Base-by-base conservation (phyloP, 2,329 filamentous ascomycete genomes). In the Stemphylium lycopersici region DNA sequence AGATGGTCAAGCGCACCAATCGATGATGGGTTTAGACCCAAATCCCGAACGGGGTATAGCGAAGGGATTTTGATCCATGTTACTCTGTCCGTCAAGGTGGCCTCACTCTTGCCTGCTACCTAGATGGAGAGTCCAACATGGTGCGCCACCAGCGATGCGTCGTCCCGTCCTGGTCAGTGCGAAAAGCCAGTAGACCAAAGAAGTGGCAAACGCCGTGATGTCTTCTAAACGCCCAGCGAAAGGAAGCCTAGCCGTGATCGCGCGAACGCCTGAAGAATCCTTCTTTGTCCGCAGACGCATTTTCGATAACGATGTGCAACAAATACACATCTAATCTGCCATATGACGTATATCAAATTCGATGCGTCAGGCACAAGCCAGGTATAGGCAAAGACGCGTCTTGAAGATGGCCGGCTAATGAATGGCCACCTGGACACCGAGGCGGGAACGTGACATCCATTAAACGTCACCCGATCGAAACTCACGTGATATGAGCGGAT, bases 111-210 rank as follows among this genome's bases (percentile, higher is more conserved):
- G 6, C 18, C 4, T 11, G 16, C 26, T 36, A 45, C 40, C 47
- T 29, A 31, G 24, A 36, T 45, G 29, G 47, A n/a, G 15, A 43
- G 16, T 26, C 38, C 44, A 53, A 37, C 44, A 48, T n/a, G 50
- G 44, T 42, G 38, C 38, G 37, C 16, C 42, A 24, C 10, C 32
- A 26, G 10, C 16, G 8, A 11, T 12, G 13, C 26, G 29, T 34
- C 24, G 41, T 18, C 6, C 13, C 31, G 31, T 24, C 15, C 31
- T 24, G 41, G 11, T 16, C n/a, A n/a, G 20, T 15, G 10, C 31
- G 13, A 2, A 8, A 34, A 13, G 15, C 31, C 34, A 4, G 8
- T 18, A 24, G 8, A 10, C 6, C 18, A 20, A 16, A 13, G 22
- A 22, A 31, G 15, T 24, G 41, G 6, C 41, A 7, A 31, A 22